phyloP scores from a whole-genome alignment of 306 rosid species.

The Spatholobus suberectus region DNA sequence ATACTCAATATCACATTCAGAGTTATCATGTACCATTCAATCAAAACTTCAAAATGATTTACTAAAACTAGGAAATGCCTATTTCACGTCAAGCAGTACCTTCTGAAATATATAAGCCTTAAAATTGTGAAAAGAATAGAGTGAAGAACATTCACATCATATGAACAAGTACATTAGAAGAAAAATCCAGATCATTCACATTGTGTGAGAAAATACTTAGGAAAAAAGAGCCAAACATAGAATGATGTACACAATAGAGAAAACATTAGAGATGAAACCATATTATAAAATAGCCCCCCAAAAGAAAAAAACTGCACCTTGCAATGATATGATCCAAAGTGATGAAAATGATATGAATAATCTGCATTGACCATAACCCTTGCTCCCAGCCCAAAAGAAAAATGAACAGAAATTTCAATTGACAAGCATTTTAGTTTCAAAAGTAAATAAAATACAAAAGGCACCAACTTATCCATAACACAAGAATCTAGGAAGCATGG shows the following conservation, averaged over 20 bases:
- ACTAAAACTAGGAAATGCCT: constrained; percentile 15
- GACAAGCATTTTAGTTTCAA: constrained; percentile 9
- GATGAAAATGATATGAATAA: constrained; percentile 24
- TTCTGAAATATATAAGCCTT: neutral
- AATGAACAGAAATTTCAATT: constrained; percentile 7
- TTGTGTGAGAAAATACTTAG: neutral
- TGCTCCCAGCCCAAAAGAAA: constrained; percentile 12
- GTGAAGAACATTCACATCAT: neutral
- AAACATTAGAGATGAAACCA: neutral
- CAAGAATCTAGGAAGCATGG: neutral
- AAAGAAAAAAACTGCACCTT: neutral
- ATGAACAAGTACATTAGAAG: neutral
- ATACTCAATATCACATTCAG: constrained; percentile 25
- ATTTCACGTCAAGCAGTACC: neutral
- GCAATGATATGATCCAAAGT: neutral
- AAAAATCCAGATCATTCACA: neutral
- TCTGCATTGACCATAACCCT: neutral
- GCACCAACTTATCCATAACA: neutral
- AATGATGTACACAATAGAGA: neutral
- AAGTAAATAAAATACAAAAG: constrained; percentile 1
- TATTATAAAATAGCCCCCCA: neutral
- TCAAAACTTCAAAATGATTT: constrained; percentile 24
- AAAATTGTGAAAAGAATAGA: neutral
- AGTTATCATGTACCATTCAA: constrained; percentile 4
- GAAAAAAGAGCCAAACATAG: neutral